Evolutionary conservation across 208 protist species (phyloP).

Genomic region (Trypanosoma brucei): DNA sequence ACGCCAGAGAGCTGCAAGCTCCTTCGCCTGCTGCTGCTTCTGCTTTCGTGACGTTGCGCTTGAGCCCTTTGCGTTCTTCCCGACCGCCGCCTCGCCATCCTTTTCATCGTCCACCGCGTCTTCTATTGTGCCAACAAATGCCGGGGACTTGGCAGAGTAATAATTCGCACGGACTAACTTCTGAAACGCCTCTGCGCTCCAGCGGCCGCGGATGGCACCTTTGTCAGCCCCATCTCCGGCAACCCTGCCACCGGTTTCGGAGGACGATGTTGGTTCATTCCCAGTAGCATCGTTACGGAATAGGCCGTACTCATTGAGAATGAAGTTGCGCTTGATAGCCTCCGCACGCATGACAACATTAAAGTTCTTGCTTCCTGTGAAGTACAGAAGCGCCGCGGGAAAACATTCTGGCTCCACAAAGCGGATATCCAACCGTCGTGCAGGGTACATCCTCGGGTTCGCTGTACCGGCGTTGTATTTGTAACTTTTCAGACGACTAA

Average conservation of each 20-base stretch:
- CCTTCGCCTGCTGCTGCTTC: slow-evolving; percentile 30
- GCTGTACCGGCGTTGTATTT: slow-evolving; percentile 23
- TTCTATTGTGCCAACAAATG: slow-evolving; percentile 21
- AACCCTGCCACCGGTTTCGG: not conserved
- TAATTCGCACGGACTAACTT: slow-evolving; percentile 56
- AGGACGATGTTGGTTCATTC: not conserved
- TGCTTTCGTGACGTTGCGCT: slow-evolving; percentile 13
- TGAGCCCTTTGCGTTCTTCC: slow-evolving; percentile 10
- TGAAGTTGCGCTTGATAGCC: slow-evolving; percentile 72
- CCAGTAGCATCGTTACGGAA: slow-evolving; percentile 33
- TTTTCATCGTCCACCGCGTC: slow-evolving; percentile 6
- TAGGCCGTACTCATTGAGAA: slow-evolving; percentile 88
- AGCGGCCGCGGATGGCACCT: slow-evolving; percentile 3
- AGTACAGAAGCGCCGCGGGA: slow-evolving; percentile 87
- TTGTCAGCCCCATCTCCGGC: not conserved
- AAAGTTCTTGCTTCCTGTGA: slow-evolving; percentile 92
- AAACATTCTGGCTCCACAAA: slow-evolving; percentile 77
- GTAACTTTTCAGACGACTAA: slow-evolving; percentile 63
- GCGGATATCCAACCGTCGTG: slow-evolving; percentile 83
- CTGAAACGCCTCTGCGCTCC: slow-evolving; percentile 56
- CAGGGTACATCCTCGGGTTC: slow-evolving; percentile 35
- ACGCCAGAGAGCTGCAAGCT: slow-evolving; percentile 40
- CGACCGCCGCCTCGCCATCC: slow-evolving; percentile 18
- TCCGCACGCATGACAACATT: slow-evolving; percentile 88
- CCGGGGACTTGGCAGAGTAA: slow-evolving; percentile 30